Evolutionary conservation across 352 stramenopile genomes (phyloP).

Genomic region (Elongisporangium prolatum): DNA sequence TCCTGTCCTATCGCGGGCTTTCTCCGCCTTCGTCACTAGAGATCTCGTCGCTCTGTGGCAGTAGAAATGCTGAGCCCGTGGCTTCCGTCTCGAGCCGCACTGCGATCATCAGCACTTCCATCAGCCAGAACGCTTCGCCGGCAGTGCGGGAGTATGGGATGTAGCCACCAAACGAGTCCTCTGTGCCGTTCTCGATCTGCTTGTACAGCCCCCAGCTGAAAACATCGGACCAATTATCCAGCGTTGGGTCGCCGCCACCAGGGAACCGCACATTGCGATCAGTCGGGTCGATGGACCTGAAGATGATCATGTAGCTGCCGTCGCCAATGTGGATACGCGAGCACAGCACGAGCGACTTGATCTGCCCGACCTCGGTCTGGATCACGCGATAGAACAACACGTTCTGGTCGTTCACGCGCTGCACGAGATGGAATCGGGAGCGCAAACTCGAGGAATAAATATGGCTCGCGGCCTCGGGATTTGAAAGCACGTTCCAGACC

Average conservation of each 20-base stretch:
- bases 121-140: conserved; percentile 58
- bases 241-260: conserved; percentile 14
- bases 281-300: conserved; percentile 47
- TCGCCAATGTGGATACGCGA: conserved; percentile 50
- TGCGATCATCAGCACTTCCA: conserved; percentile 63
- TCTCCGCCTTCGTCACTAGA: background rate
- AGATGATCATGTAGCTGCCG: conserved; percentile 54
- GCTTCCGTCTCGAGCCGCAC: conserved; percentile 61
- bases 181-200: conserved; percentile 4
- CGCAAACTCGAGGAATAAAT: conserved; percentile 55
- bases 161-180: conserved; percentile 67
- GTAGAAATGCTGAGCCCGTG: conserved; percentile 46
- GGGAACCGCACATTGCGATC: conserved; percentile 14
- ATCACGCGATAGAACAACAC: conserved; percentile 67
- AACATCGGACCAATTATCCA: conserved; percentile 48
- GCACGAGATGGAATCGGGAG: conserved; percentile 48
- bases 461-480: conserved; percentile 41
- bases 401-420: conserved; percentile 50
- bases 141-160: conserved; percentile 27
- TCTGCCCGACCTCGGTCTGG: conserved; percentile 27
- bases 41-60: conserved; percentile 18
- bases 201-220: conserved; percentile 61
- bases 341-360: conserved; percentile 50
- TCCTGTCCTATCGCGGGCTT: background rate
- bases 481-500: conserved; percentile 62